Conservation (phyloP, 306 rosid species). For the Gastrolobium villosum region DNA sequence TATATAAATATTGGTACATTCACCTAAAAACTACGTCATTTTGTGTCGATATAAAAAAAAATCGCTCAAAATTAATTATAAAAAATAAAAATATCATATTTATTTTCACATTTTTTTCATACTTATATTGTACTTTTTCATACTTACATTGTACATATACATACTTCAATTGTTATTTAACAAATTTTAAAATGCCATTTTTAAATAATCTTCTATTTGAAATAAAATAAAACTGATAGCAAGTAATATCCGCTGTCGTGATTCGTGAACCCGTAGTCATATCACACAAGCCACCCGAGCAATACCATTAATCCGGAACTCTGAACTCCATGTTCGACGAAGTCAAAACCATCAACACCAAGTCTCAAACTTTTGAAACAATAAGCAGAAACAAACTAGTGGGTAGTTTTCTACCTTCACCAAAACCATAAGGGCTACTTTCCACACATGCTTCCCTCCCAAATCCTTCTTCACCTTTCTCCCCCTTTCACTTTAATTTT, state of each 20-base stretch:
- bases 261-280: neutral
- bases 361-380: constrained; percentile 20
- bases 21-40: too few relatives aligned
- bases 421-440: neutral
- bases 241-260: neutral
- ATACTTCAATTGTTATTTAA: too few relatives aligned
- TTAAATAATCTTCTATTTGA: too few relatives aligned
- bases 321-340: constrained; percentile 6
- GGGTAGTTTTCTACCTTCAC: neutral
- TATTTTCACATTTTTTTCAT: too few relatives aligned
- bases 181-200: too few relatives aligned
- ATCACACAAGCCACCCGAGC: neutral
- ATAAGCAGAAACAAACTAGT: neutral
- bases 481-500: neutral
- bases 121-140: too few relatives aligned
- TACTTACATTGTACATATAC: too few relatives aligned
- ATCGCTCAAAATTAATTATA: too few relatives aligned
- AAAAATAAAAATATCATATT: too few relatives aligned
- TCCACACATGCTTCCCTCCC: neutral
- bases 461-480: constrained; percentile 39
- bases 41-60: too few relatives aligned
- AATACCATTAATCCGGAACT: constrained; percentile 16
- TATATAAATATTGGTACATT: too few relatives aligned
- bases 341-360: neutral
- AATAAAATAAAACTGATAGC: too few relatives aligned